phyloP scores from a whole-genome alignment of 306 rosid species.

The Fragaria nilgerrensis region DNA sequence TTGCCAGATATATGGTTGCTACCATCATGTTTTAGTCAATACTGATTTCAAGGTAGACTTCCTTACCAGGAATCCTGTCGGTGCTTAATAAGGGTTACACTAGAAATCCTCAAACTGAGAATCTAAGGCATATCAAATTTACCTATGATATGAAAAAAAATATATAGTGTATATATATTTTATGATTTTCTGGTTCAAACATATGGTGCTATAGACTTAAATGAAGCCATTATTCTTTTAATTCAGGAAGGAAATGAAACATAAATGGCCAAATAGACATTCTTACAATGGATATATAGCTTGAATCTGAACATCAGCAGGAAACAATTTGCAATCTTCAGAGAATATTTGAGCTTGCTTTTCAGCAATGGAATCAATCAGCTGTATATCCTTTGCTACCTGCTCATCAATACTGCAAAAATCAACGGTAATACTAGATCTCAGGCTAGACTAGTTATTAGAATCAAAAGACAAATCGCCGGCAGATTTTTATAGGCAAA shows the following conservation, averaged over 20 bases:
- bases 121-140: not conserved
- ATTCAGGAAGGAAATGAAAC: not conserved
- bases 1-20: not conserved
- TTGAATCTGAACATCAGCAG: constrained; percentile 98
- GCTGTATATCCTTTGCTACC: constrained; percentile 81
- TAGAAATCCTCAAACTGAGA: not conserved
- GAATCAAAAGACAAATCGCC: not conserved
- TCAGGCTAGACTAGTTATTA: constrained; percentile 1
- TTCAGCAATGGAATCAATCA: constrained; percentile 92
- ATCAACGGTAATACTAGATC: constrained; percentile 32
- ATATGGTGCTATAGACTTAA: no score
- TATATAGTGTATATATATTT: no score
- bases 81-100: no score
- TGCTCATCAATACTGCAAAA: constrained; percentile 80
- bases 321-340: constrained; percentile 94
- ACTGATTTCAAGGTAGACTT: not conserved
- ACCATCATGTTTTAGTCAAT: not conserved
- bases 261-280: not conserved
- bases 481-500: not conserved
- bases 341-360: constrained; percentile 93
- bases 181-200: no score
- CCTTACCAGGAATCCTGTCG: not conserved
- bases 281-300: constrained; percentile 89
- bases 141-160: not conserved
- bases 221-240: not conserved